A percentile compares a stretch with the other conserved stretches of the same genome.
Conservation (phyloP, 805 yeast species). For the Metschnikowia vanudenii region DNA sequence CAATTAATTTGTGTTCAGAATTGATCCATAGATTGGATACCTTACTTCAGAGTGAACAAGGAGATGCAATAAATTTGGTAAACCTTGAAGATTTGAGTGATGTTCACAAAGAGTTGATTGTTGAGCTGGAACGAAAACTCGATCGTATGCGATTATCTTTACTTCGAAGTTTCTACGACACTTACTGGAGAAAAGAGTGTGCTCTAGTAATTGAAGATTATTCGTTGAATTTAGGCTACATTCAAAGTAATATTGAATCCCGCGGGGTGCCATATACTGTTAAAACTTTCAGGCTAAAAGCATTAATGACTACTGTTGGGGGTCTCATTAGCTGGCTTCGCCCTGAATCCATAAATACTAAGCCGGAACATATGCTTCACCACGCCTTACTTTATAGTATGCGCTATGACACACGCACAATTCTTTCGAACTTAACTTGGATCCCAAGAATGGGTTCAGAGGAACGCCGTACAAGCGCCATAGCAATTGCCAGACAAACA, state of each 20-base stretch:
- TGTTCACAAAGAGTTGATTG: not conserved
- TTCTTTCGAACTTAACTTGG: not conserved
- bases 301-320: not conserved
- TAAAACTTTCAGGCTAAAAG: not conserved
- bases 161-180: not conserved
- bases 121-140: not conserved
- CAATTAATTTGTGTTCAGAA: not conserved
- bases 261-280: not conserved
- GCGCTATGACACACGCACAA: not conserved
- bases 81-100: not conserved
- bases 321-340: slow-evolving; percentile 1
- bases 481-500: not conserved
- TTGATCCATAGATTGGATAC: not conserved
- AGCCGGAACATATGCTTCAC: not conserved
- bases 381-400: not conserved
- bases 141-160: not conserved
- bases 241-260: not conserved
- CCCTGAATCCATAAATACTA: not conserved
- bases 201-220: not conserved
- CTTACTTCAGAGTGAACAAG: not conserved
- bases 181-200: not conserved
- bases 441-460: not conserved
- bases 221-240: not conserved
- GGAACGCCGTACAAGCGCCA: not conserved
- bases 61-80: not conserved